Conservation (phyloP, 2,329 filamentous ascomycete species). For the Colletotrichum lentis region DNA sequence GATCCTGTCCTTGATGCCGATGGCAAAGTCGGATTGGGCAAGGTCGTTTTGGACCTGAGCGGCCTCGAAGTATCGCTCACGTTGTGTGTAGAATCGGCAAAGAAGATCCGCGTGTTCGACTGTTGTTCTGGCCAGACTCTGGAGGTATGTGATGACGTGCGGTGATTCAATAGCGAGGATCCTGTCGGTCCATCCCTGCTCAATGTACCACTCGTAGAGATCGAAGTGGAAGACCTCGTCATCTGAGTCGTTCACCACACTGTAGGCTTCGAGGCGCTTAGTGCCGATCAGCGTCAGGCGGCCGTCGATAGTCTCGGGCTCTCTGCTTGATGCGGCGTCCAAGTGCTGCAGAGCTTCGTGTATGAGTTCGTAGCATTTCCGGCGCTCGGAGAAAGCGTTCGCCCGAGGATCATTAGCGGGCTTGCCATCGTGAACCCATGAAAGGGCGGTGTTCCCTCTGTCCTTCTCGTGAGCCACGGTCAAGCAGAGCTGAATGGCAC, state of each 20-base stretch:
- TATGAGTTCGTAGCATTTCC: conserved; percentile 85
- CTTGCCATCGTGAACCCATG: conserved; percentile 86
- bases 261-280: conserved; percentile 87
- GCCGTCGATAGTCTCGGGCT: conserved; percentile 80
- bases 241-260: conserved; percentile 84
- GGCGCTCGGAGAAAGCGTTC: conserved; percentile 73
- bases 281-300: conserved; percentile 77
- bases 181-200: conserved; percentile 83
- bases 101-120: conserved; percentile 86
- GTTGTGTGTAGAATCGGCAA: conserved; percentile 90
- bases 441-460: conserved; percentile 82
- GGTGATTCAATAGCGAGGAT: conserved; percentile 85
- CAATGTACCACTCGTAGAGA: conserved; percentile 97
- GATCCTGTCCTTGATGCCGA: conserved; percentile 86
- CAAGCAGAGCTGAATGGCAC: conserved; percentile 87
- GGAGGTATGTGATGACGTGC: conserved; percentile 86
- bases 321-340: conserved; percentile 72
- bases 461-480: conserved; percentile 85
- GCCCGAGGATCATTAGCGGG: conserved; percentile 75
- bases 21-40: conserved; percentile 80
- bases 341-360: conserved; percentile 81
- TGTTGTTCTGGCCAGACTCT: conserved; percentile 76
- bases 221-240: conserved; percentile 96
- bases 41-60: conserved; percentile 86
- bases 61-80: conserved; percentile 83